Percentiles rank a stretch among this genome's conserved stretches.
Evolutionary conservation across 2,329 filamentous ascomycete species (phyloP).

Genomic region (Aureobasidium sp.): DNA sequence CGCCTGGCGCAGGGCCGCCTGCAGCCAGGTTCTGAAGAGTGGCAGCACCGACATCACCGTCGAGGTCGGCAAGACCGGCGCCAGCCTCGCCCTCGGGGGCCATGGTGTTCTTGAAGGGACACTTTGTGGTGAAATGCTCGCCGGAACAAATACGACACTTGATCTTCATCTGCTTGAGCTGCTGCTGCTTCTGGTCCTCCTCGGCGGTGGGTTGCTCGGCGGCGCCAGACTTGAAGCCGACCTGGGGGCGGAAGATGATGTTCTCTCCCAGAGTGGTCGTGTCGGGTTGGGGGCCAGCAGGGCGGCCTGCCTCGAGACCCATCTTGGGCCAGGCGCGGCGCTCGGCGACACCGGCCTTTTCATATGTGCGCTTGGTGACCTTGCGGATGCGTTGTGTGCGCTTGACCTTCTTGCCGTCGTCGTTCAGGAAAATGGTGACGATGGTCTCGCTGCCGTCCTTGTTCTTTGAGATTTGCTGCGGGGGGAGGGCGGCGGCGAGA

Average conservation of each 20-base stretch:
- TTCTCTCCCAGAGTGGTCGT: conserved; percentile 95
- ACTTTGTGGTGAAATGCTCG: conserved; percentile 98
- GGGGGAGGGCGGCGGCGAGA: conserved; percentile 76
- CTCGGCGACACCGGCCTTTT: conserved; percentile 95
- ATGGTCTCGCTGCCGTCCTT: conserved; percentile 98
- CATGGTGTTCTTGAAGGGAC: conserved; percentile 99
- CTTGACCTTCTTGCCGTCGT: conserved; percentile 93
- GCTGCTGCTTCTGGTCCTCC: conserved; percentile 63
- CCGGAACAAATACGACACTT: conserved; percentile 99
- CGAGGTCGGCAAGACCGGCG: conserved; percentile 40
- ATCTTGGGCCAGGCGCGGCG: conserved; percentile 92
- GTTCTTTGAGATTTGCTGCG: conserved; percentile 85
- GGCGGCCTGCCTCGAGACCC: conserved; percentile 79
- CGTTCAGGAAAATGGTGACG: conserved; percentile 82
- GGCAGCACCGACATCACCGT: conserved; percentile 40
- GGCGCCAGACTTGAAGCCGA: conserved; percentile 89
- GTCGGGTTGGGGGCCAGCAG: conserved; percentile 72
- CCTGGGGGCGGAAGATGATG: conserved; percentile 88
- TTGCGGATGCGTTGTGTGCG: conserved; percentile 92
- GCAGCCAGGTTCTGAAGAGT: conserved; percentile 34
- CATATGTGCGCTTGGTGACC: conserved; percentile 74
- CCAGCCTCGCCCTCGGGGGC: conserved; percentile 59
- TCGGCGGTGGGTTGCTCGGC: conserved; percentile 58
- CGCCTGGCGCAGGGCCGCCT: conserved; percentile 37
- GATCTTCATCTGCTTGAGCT: conserved; percentile 97